Conservation (phyloP, 2,329 filamentous ascomycete species). For the Amesomyces nigricolor region DNA sequence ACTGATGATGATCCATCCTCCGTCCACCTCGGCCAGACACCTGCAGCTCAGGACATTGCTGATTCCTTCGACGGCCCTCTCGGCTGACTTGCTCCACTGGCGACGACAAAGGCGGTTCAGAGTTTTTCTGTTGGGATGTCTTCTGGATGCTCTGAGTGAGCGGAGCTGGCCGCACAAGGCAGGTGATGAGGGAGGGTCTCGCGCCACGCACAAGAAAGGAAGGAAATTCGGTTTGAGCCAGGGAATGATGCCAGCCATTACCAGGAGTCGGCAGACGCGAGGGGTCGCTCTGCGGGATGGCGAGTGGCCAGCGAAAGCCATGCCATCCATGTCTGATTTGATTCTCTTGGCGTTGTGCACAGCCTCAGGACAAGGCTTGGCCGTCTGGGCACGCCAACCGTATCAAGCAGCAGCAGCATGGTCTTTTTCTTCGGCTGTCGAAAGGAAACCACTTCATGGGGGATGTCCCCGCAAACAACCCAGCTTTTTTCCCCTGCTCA, state of each 20-base stretch:
- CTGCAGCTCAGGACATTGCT: background rate
- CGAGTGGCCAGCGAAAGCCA: background rate
- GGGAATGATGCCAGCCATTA: background rate
- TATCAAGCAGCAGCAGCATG: background rate
- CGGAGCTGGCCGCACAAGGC: background rate
- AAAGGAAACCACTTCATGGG: background rate
- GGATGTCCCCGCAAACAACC: too few relatives aligned
- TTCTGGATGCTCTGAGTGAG: background rate
- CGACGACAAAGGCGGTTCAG: background rate
- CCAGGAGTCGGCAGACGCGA: background rate
- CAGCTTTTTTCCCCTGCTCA: too few relatives aligned
- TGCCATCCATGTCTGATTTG: background rate
- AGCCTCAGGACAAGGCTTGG: background rate
- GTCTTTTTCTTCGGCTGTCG: too few relatives aligned
- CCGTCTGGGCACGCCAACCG: background rate
- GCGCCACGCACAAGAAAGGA: background rate
- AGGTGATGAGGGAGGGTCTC: background rate
- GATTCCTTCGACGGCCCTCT: too few relatives aligned
- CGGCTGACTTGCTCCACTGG: background rate
- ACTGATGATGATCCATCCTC: too few relatives aligned
- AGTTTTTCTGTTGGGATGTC: too few relatives aligned
- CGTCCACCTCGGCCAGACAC: too few relatives aligned
- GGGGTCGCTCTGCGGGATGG: background rate
- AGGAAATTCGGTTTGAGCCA: background rate
- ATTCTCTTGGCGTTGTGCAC: background rate